Conservation (phyloP, 257 asterid species). For the Capsicum chinense region DNA sequence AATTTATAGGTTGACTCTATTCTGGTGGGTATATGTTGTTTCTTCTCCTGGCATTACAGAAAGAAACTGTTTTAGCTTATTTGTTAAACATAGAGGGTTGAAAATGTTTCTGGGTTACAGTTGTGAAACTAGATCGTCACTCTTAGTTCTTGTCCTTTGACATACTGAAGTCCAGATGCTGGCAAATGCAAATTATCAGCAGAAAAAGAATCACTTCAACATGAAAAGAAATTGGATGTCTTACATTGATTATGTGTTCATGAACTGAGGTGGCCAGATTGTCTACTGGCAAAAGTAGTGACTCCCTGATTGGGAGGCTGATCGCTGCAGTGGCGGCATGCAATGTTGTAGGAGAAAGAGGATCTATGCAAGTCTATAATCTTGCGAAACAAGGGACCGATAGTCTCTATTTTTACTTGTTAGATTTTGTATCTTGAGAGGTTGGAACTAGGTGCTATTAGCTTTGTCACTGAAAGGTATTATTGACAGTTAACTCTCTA, state of each 20-base stretch:
- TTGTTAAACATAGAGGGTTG: not conserved
- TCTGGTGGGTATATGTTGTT: not conserved
- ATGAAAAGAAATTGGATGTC: not conserved
- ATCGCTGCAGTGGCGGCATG: not conserved
- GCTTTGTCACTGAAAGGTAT: not conserved
- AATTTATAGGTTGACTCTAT: not conserved
- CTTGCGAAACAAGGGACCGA: not conserved
- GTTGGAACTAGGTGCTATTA: not conserved
- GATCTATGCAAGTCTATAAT: not conserved
- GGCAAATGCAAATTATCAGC: not conserved
- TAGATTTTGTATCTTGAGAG: not conserved
- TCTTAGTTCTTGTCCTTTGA: not conserved
- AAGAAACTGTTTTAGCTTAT: not conserved
- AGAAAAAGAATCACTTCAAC: not conserved
- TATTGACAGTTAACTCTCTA: not conserved
- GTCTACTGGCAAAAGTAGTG: constrained; percentile 7
- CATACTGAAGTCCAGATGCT: not conserved
- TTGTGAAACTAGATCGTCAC: not conserved
- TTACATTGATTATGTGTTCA: not conserved
- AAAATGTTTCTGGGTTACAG: not conserved
- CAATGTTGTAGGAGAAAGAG: constrained; percentile 1
- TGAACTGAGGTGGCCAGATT: not conserved
- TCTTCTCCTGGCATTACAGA: not conserved
- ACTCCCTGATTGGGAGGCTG: not conserved
- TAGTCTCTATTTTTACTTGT: not conserved